These are phyloP conservation scores for Elsinoe perseae DNA, from an alignment of 2,329 filamentous ascomycete genomes.

Conservation along the genomic window DNA sequence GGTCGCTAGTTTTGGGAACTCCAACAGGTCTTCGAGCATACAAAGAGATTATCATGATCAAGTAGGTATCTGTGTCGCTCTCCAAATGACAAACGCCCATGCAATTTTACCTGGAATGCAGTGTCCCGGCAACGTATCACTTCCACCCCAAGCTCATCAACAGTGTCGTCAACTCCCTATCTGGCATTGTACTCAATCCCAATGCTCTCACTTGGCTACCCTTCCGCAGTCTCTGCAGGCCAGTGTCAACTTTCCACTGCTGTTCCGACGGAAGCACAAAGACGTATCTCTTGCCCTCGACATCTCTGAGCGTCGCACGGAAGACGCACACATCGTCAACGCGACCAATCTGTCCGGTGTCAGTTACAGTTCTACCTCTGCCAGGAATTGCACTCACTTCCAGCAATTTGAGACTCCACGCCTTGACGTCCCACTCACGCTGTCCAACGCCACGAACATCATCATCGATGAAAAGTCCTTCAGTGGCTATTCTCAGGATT, in stretches of 20 bases:
- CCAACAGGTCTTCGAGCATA: too few species aligned
- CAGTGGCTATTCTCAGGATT: constrained; percentile 83
- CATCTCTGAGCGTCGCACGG: constrained; percentile 50
- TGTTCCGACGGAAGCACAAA: constrained; percentile 53
- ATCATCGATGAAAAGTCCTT: constrained; percentile 95
- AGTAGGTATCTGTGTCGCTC: constrained; percentile 11
- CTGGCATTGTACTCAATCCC: constrained; percentile 46
- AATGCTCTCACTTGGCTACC: constrained; percentile 50
- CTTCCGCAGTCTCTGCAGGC: constrained; percentile 48
- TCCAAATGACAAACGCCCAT: constrained; percentile 1
- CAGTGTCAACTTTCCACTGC: constrained; percentile 55
- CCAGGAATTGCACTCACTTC: too few species aligned
- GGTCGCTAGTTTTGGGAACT: too few species aligned
- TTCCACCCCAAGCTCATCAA: constrained; percentile 30
- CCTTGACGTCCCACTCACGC: constrained; percentile 97
- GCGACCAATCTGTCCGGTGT: constrained; percentile 18
- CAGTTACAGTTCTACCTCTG: too few species aligned
- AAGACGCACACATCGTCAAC: constrained; percentile 38
- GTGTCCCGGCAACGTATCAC: constrained; percentile 18
- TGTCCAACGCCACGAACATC: constrained; percentile 86
- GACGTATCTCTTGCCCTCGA: constrained; percentile 54
- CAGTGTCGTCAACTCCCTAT: constrained; percentile 35
- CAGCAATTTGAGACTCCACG: constrained; percentile 89
- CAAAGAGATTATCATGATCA: neutral
- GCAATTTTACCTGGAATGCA: constrained; percentile 13